Evolutionary conservation across 208 protist species (phyloP), one percentile per base, ranked within the genome.

Genomic region (Kentomonas sorsogonicus): DNA sequence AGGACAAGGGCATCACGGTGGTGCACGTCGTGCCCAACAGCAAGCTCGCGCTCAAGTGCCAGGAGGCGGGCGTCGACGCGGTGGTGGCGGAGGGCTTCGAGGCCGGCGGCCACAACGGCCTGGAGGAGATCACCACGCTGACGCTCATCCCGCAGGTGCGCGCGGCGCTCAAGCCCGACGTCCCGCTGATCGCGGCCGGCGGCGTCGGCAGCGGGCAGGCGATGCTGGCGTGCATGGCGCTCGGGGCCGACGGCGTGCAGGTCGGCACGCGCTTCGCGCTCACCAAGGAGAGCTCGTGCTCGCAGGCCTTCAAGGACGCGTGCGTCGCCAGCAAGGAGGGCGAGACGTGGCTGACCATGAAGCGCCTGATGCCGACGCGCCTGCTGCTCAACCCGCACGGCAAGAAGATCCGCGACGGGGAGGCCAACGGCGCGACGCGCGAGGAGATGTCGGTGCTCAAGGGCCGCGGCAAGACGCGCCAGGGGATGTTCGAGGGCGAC

Each of bases 11-110:
- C 58, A 79, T 83, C 54, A 81, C 65, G 51, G 79, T 91, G 11
- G 80, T 72, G 20, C 87, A 94, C 68, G 89, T 93, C 38, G 90
- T 88, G 50, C 77, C 78, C 16, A 83, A 66, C 67, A 77, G 75
- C 57, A 86, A 86, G 48, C 79, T 93, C 29, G 86, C 86, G 6
- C 60, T 78, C 33, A 88, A 84, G 65, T 86, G 85, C 41, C 65
- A 85, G 53, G 72, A 63, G 20, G 76, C 76, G 22, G 81, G 87
- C 9, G 84, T 84, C 11, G 69, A 92, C 59, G 79, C 79, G n/a
- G 61, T 94, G 26, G 87, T 83, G 22, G 78, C 85, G 16, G 84
- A 92, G 10, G 87, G 84, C 27, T 92, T 91, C 58, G 86, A 94
- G 66, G 79, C 79, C 0, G 79, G 79, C 34, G 79, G 79, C 5